Base-by-base conservation (phyloP, 1,284 basidiomycete species). In the Heterobasidion occidentale region DNA sequence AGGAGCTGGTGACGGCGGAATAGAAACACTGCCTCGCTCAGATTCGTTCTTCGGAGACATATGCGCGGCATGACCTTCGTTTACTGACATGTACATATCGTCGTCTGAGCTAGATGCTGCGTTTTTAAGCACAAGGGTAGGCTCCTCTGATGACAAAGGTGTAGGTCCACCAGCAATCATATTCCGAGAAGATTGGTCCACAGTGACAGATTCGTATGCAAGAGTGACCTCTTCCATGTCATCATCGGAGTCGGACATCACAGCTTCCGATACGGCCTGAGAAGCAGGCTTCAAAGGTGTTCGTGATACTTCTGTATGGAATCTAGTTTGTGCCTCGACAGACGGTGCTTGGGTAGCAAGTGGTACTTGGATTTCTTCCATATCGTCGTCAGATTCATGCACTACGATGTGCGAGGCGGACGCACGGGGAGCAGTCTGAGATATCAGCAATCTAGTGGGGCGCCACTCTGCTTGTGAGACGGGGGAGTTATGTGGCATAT, bases 301-400 rank as follows among this genome's bases (percentile, higher is more conserved):
- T 17, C 57, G 36, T 5, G 44, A 51, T 12, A 38, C 7, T 38
- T 52, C 27, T 27, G 27, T 27, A 27, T 27, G 27, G 1, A 5
- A 27, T 27, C 27, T 27, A 3, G 27, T 6, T 27, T 27, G 4
- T 27, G 27, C 27, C 27, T 27, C 27, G 27, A 27, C 27, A 27
- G 27, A 27, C 27, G 27, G 27, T 51, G 17, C 27, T 27, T 5
- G 6, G 6, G 6, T 6, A 27, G 27, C 27, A 27, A 27, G 27
- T 27, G 45, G 47, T 35, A 64, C 58, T 8, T 59, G 48, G 20
- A 77, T 70, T 57, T 78, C 77, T 59, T 77, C 75, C 74, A 78
- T 76, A 14, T 78, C 76, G 6, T 75, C 75, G 14, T 76, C 74
- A 1, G 70, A 70, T 1, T 68, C 65, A 12, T 61, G 56, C 17